phyloP scores from a whole-genome alignment of 2,329 filamentous ascomycete genomes.

The Colletotrichum trifolii region DNA sequence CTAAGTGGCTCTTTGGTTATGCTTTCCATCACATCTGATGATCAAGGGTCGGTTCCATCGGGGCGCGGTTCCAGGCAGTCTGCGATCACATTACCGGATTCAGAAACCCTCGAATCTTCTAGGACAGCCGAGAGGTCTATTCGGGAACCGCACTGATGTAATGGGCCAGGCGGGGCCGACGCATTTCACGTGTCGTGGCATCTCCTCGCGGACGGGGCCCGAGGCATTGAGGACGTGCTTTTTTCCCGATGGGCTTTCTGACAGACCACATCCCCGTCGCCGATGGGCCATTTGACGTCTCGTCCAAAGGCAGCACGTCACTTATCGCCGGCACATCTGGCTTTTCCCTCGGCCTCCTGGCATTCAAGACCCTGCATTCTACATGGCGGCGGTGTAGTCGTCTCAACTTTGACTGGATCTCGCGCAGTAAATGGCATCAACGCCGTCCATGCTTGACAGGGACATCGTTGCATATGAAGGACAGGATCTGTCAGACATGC shows the following conservation, averaged over 20 bases:
- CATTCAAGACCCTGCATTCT: constrained; percentile 6
- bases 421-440: neutral
- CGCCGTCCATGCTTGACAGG: constrained; percentile 1
- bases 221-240: constrained; percentile 12
- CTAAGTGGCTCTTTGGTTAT: neutral
- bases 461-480: neutral
- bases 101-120: constrained; percentile 15
- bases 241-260: neutral
- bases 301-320: constrained; percentile 18
- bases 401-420: neutral
- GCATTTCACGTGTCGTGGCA: constrained; percentile 9
- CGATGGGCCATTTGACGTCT: constrained; percentile 23
- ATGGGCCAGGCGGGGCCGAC: constrained; percentile 10
- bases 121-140: neutral
- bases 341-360: neutral
- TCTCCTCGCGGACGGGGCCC: constrained; percentile 2
- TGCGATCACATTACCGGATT: constrained; percentile 11
- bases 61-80: neutral
- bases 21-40: neutral
- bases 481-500: neutral
- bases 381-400: neutral
- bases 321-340: neutral
- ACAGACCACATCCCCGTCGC: constrained; percentile 6
- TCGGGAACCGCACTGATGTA: constrained; percentile 23
- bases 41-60: neutral